These are phyloP conservation scores for Phaeolepiota aurea DNA, from an alignment of 768 basidiomycete species.

Conservation along the genomic window DNA sequence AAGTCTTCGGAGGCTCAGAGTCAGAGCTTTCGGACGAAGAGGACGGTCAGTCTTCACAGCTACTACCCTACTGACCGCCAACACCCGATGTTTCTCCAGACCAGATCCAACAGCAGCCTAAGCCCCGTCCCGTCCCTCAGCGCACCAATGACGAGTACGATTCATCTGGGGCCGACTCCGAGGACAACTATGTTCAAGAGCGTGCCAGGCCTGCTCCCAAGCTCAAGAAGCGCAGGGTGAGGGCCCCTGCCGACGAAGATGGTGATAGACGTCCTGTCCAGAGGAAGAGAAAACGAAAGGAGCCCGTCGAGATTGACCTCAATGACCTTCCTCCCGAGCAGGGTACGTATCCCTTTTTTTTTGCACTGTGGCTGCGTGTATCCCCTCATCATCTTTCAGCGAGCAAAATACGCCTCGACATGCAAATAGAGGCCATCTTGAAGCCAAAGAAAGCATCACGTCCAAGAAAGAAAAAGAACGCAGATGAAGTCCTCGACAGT, in stretches of 20 bases:
- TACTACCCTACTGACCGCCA: neutral
- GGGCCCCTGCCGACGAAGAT: conserved; percentile 17
- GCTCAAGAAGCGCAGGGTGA: conserved; percentile 24
- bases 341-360: conserved; percentile 35
- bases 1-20: conserved; percentile 78
- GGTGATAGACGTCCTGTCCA: conserved; percentile 20
- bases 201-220: no score
- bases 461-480: conserved; percentile 65
- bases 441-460: conserved; percentile 68
- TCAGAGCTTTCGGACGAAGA: conserved; percentile 81
- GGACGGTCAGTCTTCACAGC: conserved; percentile 27
- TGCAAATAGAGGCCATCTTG: conserved; percentile 80
- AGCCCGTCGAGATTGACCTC: conserved; percentile 55
- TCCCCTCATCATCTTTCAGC: conserved; percentile 36
- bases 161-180: conserved; percentile 36
- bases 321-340: conserved; percentile 69
- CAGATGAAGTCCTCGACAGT: conserved; percentile 76
- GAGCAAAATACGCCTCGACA: conserved; percentile 68
- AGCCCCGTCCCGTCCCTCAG: conserved; percentile 13
- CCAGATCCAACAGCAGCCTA: conserved; percentile 31
- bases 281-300: conserved; percentile 51
- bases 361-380: conserved; percentile 1
- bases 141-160: conserved; percentile 39
- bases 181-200: conserved; percentile 42
- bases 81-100: conserved; percentile 1